A percentile compares a stretch with the other conserved stretches of the same genome.
These are phyloP conservation scores for Picochlorum sp. DNA, from an alignment of 139 green algal species.

Conservation along the genomic window DNA sequence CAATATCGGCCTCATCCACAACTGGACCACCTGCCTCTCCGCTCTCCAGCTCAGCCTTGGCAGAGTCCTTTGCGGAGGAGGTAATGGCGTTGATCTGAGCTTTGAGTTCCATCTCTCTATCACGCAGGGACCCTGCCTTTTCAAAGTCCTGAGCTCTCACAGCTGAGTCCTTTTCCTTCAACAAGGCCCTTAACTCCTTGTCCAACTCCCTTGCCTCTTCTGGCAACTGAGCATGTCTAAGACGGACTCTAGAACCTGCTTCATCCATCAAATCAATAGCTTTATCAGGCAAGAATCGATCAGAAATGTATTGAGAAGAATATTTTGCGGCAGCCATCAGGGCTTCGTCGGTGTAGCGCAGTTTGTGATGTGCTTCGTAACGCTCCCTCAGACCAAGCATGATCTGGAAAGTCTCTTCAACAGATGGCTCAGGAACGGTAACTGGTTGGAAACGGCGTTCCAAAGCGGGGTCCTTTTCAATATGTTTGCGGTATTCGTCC, in stretches of 20 bases:
- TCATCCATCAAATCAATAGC: constrained; percentile 99
- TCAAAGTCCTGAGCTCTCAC: constrained; percentile 91
- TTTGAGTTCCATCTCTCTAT: constrained; percentile 97
- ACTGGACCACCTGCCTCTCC: constrained; percentile 55
- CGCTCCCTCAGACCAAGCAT: constrained; percentile 79
- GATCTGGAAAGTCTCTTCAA: constrained; percentile 98
- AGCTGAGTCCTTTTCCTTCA: constrained; percentile 98
- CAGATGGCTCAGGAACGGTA: constrained; percentile 81
- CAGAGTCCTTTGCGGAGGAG: constrained; percentile 5
- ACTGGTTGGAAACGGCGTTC: constrained; percentile 89
- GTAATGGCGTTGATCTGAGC: constrained; percentile 80
- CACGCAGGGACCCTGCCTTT: constrained; percentile 87
- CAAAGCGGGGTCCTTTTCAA: constrained; percentile 98
- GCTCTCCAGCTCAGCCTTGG: constrained; percentile 60
- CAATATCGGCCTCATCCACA: constrained; percentile 90
- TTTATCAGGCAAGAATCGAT: constrained; percentile 56
- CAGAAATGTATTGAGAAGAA: constrained; percentile 90
- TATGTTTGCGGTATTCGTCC: constrained; percentile 99
- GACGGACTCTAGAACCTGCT: constrained; percentile 88
- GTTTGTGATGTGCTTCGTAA: constrained; percentile 98
- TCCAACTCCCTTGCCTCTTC: constrained; percentile 92
- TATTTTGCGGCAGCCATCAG: constrained; percentile 85
- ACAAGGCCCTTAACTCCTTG: constrained; percentile 79
- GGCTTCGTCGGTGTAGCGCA: constrained; percentile 94
- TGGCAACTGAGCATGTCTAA: constrained; percentile 91